Conservation (phyloP, 208 protist genomes). For the Trypanosoma vivax region DNA sequence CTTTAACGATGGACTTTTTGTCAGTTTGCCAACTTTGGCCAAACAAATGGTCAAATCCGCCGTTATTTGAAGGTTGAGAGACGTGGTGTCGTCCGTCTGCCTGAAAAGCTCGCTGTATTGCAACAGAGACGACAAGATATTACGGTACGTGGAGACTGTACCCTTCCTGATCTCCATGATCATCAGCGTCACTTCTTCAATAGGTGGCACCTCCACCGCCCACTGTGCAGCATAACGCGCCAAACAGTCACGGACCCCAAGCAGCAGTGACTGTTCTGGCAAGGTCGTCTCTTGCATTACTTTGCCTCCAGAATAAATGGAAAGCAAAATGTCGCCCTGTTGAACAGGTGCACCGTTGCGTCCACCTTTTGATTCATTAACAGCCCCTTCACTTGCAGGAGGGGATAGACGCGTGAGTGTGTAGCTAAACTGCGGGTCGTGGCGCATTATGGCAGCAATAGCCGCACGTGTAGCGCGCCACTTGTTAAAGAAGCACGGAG, state of each 20-base stretch:
- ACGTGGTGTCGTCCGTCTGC: background rate
- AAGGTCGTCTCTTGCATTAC: constrained; percentile 8
- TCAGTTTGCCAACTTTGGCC: background rate
- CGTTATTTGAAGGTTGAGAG: constrained; percentile 12
- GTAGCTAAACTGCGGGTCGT: constrained; percentile 19
- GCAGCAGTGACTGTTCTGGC: background rate
- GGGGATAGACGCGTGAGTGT: constrained; percentile 1
- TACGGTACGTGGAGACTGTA: constrained; percentile 1
- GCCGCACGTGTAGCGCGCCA: constrained; percentile 13
- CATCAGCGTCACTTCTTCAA: constrained; percentile 2
- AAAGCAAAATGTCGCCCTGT: background rate
- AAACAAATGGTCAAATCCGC: constrained; percentile 8
- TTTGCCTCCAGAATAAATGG: constrained; percentile 13
- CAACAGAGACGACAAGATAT: constrained; percentile 7
- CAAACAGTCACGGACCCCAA: constrained; percentile 6
- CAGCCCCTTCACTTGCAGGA: background rate
- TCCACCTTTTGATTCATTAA: no score
- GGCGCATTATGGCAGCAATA: constrained; percentile 4
- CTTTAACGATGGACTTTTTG: background rate
- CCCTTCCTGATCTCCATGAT: constrained; percentile 5
- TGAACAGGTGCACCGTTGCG: background rate
- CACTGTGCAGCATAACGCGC: constrained; percentile 9
- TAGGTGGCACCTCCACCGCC: background rate
- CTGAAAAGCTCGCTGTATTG: constrained; percentile 11
- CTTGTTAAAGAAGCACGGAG: constrained; percentile 21